phyloP scores from a whole-genome alignment of 495 filamentous ascomycete species.

The Hapsidospora chrysogenum region DNA sequence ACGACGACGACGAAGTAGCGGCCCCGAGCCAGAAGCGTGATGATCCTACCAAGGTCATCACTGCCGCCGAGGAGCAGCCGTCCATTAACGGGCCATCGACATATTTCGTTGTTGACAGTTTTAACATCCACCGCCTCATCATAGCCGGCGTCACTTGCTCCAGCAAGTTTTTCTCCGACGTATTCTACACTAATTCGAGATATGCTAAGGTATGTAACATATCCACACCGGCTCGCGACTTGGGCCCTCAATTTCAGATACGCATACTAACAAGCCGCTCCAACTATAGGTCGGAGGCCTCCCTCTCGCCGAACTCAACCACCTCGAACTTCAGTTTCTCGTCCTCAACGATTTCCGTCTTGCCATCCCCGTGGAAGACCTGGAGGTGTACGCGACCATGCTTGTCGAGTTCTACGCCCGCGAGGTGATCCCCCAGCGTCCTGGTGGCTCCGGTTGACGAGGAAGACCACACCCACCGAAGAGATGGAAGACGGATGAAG shows the following conservation, averaged over 20 bases:
- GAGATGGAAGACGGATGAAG: no score
- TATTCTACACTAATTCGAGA: constrained; percentile 98
- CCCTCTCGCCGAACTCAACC: constrained; percentile 91
- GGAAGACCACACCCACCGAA: no score
- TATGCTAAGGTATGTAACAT: constrained; percentile 74
- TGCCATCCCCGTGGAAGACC: constrained; percentile 81
- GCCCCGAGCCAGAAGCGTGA: constrained; percentile 17
- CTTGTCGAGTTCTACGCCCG: constrained; percentile 95
- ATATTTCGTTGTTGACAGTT: constrained; percentile 97
- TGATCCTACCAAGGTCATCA: no score
- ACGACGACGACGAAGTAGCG: constrained; percentile 16
- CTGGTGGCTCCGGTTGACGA: no score
- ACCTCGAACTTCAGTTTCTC: constrained; percentile 92
- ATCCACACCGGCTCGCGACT: not conserved
- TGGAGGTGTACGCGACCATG: constrained; percentile 97
- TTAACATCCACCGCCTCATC: constrained; percentile 94
- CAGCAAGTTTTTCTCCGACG: constrained; percentile 99
- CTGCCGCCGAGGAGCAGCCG: constrained; percentile 18
- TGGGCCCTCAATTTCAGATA: not conserved
- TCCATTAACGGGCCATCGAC: constrained; percentile 22
- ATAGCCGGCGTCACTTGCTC: constrained; percentile 97
- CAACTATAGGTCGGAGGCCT: constrained; percentile 71
- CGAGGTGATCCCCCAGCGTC: no score
- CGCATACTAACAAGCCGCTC: not conserved
- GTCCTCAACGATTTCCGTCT: constrained; percentile 94